Base-by-base conservation (phyloP, 169 alveolate genomes). In the Plasmodium gallinaceum region DNA sequence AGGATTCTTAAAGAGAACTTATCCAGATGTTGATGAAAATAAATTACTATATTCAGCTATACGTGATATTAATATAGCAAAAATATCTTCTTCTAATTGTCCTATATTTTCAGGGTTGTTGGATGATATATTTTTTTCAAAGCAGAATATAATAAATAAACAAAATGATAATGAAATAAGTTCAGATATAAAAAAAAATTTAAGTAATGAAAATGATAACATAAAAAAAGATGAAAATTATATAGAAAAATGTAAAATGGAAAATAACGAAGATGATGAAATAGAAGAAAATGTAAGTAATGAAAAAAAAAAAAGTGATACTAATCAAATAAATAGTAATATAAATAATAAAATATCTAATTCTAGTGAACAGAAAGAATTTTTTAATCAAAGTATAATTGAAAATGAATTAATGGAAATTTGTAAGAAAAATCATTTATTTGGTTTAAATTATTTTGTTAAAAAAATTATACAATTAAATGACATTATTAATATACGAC, bases 1-100 rank as follows among this genome's bases (percentile, higher is more conserved):
- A 12, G 99, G 99, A 54, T 96, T 97, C 54, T 97, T 98, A 93
- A 98, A 97, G 90, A 94, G 99, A 88, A 97, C 98, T 7, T 98
- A 97, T 92, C 97, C 98, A 45, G 88, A 94, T 80, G 94, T 97
- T 86, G 92, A 96, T 39, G 99, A 98, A 93, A 95, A 96, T 88
- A 98, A 98, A 57, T 93, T 93, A 24, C 76, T 95, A 52, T 93
- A 93, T 88, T 93, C 94, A 16, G 94, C 94, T 7, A 92, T 93
- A 88, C 71, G 87, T 71, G 97, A 93, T 92, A 88, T 92, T 92
- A 94, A 93, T 46, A 94, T 92, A 26, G 95, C 97, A 12, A 95
- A 92, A 61, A 91, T 93, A 71, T 95, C 94, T 10, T 76, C 94
- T 62, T 90, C 91, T 80, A 93, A 78, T 26, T 78, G 89, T 43